Conservation (phyloP, 257 asterid species). For the Ajuga chamaepitys region DNA sequence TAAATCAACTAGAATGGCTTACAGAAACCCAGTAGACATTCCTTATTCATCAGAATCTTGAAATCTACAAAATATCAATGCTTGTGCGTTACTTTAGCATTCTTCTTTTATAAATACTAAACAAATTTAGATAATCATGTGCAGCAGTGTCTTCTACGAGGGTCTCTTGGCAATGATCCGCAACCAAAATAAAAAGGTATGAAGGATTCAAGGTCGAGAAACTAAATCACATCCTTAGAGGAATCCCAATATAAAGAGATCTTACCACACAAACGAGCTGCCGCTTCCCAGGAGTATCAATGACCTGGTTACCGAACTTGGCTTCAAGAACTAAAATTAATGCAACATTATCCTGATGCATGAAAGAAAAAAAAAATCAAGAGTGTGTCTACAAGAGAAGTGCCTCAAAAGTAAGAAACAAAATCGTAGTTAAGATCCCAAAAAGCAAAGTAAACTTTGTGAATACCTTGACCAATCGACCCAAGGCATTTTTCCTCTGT, state of each 20-base stretch:
- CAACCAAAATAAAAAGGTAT: background rate
- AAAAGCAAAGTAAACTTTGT: background rate
- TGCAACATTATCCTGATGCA: constrained; percentile 82
- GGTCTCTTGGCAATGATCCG: background rate
- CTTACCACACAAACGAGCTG: constrained; percentile 99
- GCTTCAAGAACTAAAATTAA: constrained; percentile 89
- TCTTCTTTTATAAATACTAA: background rate
- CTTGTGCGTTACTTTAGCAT: background rate
- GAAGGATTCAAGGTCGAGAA: background rate
- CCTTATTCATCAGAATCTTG: background rate
- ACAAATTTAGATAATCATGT: background rate
- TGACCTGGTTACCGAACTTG: constrained; percentile 72
- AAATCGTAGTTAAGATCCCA: background rate
- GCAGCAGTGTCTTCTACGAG: background rate
- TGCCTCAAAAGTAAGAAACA: background rate
- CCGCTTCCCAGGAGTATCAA: constrained; percentile 79
- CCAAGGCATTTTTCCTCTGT: constrained; percentile 77
- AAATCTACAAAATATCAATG: background rate
- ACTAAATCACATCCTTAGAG: too few species aligned
- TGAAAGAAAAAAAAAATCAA: constrained; percentile 4
- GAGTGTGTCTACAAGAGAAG: background rate
- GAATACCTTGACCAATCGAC: constrained; percentile 80
- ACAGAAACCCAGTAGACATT: background rate
- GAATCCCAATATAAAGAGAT: background rate
- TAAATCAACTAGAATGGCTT: background rate